Evolutionary conservation across 2,329 filamentous ascomycete genomes (phyloP).

Genomic region (Geosmithia morbida): DNA sequence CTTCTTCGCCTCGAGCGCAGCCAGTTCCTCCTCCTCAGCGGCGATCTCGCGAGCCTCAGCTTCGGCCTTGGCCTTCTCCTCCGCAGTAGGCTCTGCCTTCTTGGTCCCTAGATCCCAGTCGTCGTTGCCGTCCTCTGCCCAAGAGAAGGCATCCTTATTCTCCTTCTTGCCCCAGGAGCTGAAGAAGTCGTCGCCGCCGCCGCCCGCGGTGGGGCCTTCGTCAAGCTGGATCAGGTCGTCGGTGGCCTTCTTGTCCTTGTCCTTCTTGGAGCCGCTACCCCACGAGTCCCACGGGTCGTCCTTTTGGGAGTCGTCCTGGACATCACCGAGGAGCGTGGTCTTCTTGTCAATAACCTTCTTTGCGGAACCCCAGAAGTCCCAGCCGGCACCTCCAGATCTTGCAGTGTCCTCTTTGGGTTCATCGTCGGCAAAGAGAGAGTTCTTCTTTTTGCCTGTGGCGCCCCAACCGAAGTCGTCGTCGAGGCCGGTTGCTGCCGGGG

Average conservation of each 20-base stretch:
- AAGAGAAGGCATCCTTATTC: slow-evolving; percentile 30
- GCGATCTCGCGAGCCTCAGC: slow-evolving; percentile 11
- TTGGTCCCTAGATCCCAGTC: slow-evolving; percentile 12
- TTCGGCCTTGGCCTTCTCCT: slow-evolving; percentile 17
- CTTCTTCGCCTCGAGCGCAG: slow-evolving; percentile 13
- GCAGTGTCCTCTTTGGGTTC: slow-evolving; percentile 2
- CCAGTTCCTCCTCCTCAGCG: slow-evolving; percentile 8
- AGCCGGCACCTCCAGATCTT: slow-evolving; percentile 7
- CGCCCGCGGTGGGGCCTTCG: slow-evolving; percentile 13
- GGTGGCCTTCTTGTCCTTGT: slow-evolving; percentile 21
- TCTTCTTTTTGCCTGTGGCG: slow-evolving; percentile 5
- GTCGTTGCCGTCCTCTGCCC: slow-evolving; percentile 2
- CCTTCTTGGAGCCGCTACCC: slow-evolving; percentile 13
- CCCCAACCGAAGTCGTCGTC: slow-evolving; percentile 4
- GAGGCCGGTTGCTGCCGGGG: slow-evolving; percentile 1
- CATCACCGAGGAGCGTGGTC: slow-evolving; percentile 5
- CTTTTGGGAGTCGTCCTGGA: slow-evolving; percentile 8
- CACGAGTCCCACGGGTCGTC: slow-evolving; percentile 10
- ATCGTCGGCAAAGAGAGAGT: slow-evolving; percentile 4
- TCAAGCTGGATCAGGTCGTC: slow-evolving; percentile 21
- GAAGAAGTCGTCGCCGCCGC: slow-evolving; percentile 33
- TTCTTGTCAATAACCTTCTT: slow-evolving; percentile 12
- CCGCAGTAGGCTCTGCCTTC: slow-evolving; percentile 20
- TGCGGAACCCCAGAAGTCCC: slow-evolving; percentile 5
- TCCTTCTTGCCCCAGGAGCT: slow-evolving; percentile 33